Percentiles rank a stretch among this genome's conserved stretches.
phyloP scores from a whole-genome alignment of 1,284 basidiomycete species.

The Cryptococcus amylolentus region DNA sequence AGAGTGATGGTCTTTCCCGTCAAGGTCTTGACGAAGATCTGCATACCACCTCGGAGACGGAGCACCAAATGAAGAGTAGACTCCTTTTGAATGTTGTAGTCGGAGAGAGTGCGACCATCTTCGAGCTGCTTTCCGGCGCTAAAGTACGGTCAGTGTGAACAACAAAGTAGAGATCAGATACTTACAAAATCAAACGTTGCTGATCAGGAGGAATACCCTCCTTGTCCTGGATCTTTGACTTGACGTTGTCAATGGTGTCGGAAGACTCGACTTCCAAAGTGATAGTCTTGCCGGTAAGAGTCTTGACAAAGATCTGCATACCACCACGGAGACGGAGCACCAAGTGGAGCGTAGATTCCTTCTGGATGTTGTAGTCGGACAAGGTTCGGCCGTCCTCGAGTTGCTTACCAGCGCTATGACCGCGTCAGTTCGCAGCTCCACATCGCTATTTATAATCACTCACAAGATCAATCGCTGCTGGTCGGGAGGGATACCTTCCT shows the following conservation, averaged over 20 bases:
- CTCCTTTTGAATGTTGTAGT: conserved; percentile 95
- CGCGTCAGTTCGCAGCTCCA: no score
- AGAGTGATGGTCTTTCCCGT: conserved; percentile 79
- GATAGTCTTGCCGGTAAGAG: conserved; percentile 55
- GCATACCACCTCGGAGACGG: conserved; percentile 91
- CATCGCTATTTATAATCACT: no score
- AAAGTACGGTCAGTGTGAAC: conserved; percentile 29
- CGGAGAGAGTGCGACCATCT: conserved; percentile 83
- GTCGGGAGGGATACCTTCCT: conserved; percentile 73
- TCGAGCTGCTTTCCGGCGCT: conserved; percentile 32
- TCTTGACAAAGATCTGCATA: conserved; percentile 60
- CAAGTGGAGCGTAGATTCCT: conserved; percentile 94
- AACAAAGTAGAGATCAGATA: neutral
- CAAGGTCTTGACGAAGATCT: conserved; percentile 86
- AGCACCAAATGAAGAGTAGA: conserved; percentile 94
- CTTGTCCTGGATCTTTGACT: conserved; percentile 63
- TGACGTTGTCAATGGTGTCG: conserved; percentile 94
- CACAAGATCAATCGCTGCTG: conserved; percentile 57
- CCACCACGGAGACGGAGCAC: conserved; percentile 96
- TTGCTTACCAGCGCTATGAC: conserved; percentile 20
- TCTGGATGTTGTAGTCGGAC: conserved; percentile 87
- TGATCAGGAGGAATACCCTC: conserved; percentile 79
- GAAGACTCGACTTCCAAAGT: conserved; percentile 56
- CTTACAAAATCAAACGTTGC: conserved; percentile 51
- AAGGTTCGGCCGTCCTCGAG: conserved; percentile 76